Percentiles rank a stretch among this genome's conserved stretches.
These are phyloP conservation scores for Fomitopsis pinicola DNA, from an alignment of 1,284 basidiomycete species.

Conservation along the genomic window DNA sequence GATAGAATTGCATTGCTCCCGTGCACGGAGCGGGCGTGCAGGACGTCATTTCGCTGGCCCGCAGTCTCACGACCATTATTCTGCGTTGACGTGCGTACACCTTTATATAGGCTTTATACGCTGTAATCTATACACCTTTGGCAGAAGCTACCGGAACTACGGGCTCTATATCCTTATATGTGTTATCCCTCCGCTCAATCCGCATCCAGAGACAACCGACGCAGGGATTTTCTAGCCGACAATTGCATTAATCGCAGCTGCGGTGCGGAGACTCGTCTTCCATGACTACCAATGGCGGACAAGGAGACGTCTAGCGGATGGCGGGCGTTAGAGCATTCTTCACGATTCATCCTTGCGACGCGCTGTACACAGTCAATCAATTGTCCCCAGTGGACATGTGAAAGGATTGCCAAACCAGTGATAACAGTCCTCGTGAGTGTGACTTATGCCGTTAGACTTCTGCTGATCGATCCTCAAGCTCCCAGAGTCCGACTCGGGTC, in stretches of 20 bases:
- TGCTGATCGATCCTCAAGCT: constrained; percentile 1
- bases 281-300: neutral
- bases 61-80: neutral
- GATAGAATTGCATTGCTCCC: neutral
- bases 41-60: neutral
- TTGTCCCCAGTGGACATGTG: neutral
- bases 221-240: neutral
- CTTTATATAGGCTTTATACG: neutral
- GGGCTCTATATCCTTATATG: neutral
- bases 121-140: neutral
- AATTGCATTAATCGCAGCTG: neutral
- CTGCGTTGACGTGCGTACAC: neutral
- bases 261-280: neutral
- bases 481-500: too few relatives aligned
- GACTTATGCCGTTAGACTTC: neutral
- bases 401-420: neutral
- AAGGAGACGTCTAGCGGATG: too few relatives aligned
- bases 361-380: neutral
- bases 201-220: neutral
- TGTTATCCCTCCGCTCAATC: neutral
- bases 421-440: neutral
- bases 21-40: neutral
- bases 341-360: neutral
- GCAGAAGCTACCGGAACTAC: neutral
- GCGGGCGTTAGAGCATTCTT: too few relatives aligned